Percentiles rank a stretch among this genome's conserved stretches.
Evolutionary conservation across 2,329 filamentous ascomycete genomes (phyloP).

Genomic region (Fusarium acutatum): DNA sequence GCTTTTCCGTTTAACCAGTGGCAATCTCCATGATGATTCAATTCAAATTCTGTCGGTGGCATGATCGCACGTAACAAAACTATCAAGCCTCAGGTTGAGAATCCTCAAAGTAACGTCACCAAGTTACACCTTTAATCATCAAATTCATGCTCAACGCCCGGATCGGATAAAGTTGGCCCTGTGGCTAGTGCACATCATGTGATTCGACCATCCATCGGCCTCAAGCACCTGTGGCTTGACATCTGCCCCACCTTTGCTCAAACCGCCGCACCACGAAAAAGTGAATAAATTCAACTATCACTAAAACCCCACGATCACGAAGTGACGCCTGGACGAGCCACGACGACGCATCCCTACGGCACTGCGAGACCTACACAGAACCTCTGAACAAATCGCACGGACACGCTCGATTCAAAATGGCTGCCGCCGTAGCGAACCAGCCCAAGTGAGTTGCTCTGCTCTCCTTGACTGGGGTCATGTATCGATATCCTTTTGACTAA

Average conservation of each 20-base stretch:
- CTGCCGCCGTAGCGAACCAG: constrained; percentile 51
- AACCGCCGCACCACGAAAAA: constrained; percentile 53
- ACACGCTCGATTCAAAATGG: constrained; percentile 47
- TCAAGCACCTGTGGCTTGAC: constrained; percentile 41
- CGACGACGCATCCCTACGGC: constrained; percentile 35
- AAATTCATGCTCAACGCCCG: not conserved
- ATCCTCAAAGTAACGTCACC: not conserved
- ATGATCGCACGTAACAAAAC: constrained; percentile 8
- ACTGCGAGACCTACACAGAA: constrained; percentile 19
- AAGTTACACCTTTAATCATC: not conserved
- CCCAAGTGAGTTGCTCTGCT: constrained; percentile 48
- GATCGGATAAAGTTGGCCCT: constrained; percentile 27
- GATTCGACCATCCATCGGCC: constrained; percentile 22
- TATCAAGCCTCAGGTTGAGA: not conserved
- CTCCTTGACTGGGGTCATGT: constrained; percentile 21
- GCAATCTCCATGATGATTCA: not conserved
- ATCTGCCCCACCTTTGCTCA: constrained; percentile 46
- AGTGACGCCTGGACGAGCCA: constrained; percentile 34
- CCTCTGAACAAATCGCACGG: constrained; percentile 18
- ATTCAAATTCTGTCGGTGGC: not conserved
- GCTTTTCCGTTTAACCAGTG: constrained; percentile 28
- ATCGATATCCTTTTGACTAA: constrained; percentile 44
- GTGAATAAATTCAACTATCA: constrained; percentile 50
- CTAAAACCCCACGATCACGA: constrained; percentile 51
- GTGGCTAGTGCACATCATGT: constrained; percentile 43